These are phyloP conservation scores for Cyberlindnera euphorbiiphila DNA, from an alignment of 805 yeast species.

Conservation along the genomic window DNA sequence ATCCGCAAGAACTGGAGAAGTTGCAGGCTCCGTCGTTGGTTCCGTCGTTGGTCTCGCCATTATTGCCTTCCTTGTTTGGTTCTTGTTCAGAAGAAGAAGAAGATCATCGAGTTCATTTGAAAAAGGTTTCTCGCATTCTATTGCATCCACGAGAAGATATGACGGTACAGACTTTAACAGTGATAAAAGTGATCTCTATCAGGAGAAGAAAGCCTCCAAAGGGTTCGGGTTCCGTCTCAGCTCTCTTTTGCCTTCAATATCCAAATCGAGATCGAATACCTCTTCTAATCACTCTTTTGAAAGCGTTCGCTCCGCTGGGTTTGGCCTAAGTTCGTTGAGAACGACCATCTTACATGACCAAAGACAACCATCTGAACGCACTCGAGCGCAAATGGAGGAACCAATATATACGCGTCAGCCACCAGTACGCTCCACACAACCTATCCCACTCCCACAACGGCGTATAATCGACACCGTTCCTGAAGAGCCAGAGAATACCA, in stretches of 20 bases:
- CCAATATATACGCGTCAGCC: constrained; percentile 9
- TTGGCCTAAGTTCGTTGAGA: constrained; percentile 14
- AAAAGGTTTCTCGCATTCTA: constrained; percentile 26
- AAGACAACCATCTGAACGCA: constrained; percentile 5
- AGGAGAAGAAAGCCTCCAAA: background rate
- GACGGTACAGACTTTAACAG: constrained; percentile 5
- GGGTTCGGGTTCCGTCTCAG: background rate
- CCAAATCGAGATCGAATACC: constrained; percentile 3
- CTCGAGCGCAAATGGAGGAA: constrained; percentile 4
- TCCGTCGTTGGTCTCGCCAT: constrained; percentile 21
- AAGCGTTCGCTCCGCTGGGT: constrained; percentile 9
- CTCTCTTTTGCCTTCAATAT: constrained; percentile 13
- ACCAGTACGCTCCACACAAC: constrained; percentile 3
- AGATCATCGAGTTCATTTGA: constrained; percentile 8
- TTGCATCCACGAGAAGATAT: constrained; percentile 25
- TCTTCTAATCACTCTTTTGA: constrained; percentile 9
- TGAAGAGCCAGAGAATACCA: constrained; percentile 24
- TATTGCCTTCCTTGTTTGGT: constrained; percentile 17
- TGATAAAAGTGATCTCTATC: background rate
- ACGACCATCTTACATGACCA: constrained; percentile 19
- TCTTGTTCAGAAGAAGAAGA: constrained; percentile 12
- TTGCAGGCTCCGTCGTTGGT: constrained; percentile 29
- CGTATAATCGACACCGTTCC: constrained; percentile 27
- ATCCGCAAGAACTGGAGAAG: background rate
- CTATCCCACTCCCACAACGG: background rate